Evolutionary conservation across 495 filamentous ascomycete species (phyloP).

Genomic region (Tuber melanosporum): DNA sequence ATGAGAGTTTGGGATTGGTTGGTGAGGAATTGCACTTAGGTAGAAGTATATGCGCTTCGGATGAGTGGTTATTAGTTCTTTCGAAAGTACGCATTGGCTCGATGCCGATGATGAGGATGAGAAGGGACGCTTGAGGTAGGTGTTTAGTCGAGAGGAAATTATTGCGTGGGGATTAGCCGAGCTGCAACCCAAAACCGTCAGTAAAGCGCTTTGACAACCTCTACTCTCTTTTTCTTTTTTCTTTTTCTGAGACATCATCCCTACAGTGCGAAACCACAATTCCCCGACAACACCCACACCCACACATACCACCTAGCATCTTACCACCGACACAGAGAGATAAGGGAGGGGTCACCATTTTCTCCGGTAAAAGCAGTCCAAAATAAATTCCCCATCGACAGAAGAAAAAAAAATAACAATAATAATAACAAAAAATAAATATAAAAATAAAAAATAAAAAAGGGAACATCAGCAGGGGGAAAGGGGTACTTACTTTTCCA

Average conservation of each 20-base stretch:
- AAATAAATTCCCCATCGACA: not conserved
- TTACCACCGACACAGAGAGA: not conserved
- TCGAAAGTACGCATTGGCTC: constrained; percentile 67
- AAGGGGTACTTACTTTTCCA: constrained; percentile 70
- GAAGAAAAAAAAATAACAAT: not conserved
- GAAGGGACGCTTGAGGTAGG: constrained; percentile 69
- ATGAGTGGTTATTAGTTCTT: constrained; percentile 85
- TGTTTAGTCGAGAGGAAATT: constrained; percentile 81
- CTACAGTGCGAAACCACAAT: constrained; percentile 3
- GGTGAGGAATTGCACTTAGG: constrained; percentile 74
- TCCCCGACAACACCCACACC: constrained; percentile 16
- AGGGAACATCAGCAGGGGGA: constrained; percentile 3
- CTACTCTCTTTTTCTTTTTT: not conserved
- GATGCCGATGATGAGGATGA: constrained; percentile 50
- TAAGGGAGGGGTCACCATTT: constrained; percentile 3
- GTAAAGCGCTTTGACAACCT: constrained; percentile 7
- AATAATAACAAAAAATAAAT: not conserved
- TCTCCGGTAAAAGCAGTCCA: constrained; percentile 4
- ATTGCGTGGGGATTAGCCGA: constrained; percentile 93
- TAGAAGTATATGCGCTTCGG: constrained; percentile 95
- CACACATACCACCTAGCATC: constrained; percentile 16
- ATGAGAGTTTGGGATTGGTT: constrained; percentile 60
- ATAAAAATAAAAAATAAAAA: not conserved
- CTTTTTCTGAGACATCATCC: not conserved
- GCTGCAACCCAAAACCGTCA: constrained; percentile 49